Evolutionary conservation across 2,329 filamentous ascomycete species (phyloP).

Genomic region (Hypoxylon sp.): DNA sequence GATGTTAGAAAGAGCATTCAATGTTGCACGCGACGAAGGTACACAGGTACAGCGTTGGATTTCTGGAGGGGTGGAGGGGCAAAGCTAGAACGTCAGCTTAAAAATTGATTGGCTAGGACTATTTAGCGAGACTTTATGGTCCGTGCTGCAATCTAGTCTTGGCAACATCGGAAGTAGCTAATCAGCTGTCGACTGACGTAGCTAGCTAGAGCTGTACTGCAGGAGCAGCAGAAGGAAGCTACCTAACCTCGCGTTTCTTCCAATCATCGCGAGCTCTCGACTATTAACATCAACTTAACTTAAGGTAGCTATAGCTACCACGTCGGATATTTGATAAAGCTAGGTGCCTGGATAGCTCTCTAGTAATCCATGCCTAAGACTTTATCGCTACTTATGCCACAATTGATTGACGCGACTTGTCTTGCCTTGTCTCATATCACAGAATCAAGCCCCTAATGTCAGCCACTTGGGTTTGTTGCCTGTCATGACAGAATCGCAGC

Average conservation of each 20-base stretch:
- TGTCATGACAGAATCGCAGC: conserved; percentile 62
- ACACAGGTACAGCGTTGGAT: conserved; percentile 13
- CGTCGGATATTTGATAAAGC: conserved; percentile 11
- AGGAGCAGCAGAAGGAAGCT: conserved; percentile 1
- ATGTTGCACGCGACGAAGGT: conserved; percentile 27
- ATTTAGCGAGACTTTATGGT: neutral
- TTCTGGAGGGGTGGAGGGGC: conserved; percentile 26
- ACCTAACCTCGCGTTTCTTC: conserved; percentile 26
- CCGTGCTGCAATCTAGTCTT: conserved; percentile 16
- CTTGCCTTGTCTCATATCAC: conserved; percentile 7
- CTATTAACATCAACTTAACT: conserved; percentile 18
- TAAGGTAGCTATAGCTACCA: conserved; percentile 16
- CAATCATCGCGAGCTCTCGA: conserved; percentile 17
- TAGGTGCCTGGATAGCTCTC: conserved; percentile 14
- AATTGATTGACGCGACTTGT: conserved; percentile 10
- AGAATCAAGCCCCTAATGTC: conserved; percentile 44
- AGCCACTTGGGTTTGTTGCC: conserved; percentile 47
- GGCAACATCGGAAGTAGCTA: conserved; percentile 26
- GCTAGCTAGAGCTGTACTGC: conserved; percentile 12
- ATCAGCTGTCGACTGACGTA: conserved; percentile 41
- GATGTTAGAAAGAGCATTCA: conserved; percentile 9
- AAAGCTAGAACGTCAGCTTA: neutral
- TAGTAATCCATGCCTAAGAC: conserved; percentile 8
- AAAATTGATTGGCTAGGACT: conserved; percentile 6
- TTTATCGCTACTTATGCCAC: neutral